Base-by-base conservation (phyloP, 2,329 filamentous ascomycete genomes). In the Fusarium sambucinum region DNA sequence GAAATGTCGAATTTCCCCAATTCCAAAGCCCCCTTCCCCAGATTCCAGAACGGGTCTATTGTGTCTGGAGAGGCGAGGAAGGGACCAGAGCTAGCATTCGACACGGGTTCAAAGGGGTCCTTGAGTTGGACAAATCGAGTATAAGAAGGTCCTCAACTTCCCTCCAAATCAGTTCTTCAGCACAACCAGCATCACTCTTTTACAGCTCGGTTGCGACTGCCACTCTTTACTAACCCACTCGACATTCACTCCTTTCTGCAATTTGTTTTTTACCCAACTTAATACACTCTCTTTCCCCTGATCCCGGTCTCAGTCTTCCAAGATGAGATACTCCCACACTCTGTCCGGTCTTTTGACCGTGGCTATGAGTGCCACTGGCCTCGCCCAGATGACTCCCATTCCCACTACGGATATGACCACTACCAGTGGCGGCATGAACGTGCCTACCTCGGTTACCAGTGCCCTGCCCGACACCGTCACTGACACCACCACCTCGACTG, bases 281-380 rank as follows among this genome's bases (percentile, higher is more conserved):
- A 44, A 41, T 59, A 9, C 61, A 69, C 56, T 35, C 66, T 44
- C 63, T 45, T 40, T 45, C 13, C 30, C 35, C 19, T 10, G 8
- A 40, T 32, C 13, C n/a, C 5, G 13, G 25, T 50, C 45, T 48
- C 23, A 7, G 33, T 45, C 33, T 11, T 25, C n/a, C 61, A 67
- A 50, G 33, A 69, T 69, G 66, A 69, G 66, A 69, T 69, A 69
- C 53, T 67, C 66, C 23, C 29, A 55, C 29, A 48, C 66, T 42
- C 42, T 69, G 17, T 58, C 61, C 41, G 66, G 66, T 70, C 66
- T 69, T 55, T 40, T 69, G 66, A 67, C 66, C 62, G 33, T 70
- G n/a, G 61, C 66, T n/a, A 44, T 69, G 41, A 33, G 66, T 23
- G 52, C 66, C 2, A 30, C 47, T 37, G 66, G 17, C 9, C 12